Conservation (phyloP, 225 moss, liverwort and hornwort genomes). For the Lunularia cruciata region DNA sequence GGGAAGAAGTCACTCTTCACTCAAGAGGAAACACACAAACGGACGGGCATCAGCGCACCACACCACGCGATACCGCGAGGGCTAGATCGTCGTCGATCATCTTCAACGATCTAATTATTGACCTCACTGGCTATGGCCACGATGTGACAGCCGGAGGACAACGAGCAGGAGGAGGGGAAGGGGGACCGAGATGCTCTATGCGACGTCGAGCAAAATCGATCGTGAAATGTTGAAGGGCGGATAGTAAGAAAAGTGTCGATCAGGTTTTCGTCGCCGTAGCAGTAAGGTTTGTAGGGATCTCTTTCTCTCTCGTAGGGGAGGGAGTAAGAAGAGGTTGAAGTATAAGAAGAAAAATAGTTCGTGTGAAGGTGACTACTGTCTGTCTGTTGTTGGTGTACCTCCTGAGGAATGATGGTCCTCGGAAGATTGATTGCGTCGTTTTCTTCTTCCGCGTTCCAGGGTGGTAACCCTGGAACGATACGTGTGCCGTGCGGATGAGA, state of each 20-base stretch:
- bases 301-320: too few species aligned
- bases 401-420: neutral
- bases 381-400: neutral
- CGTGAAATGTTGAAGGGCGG: too few species aligned
- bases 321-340: neutral
- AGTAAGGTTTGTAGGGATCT: too few species aligned
- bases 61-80: neutral
- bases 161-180: neutral
- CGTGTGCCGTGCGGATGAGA: conserved; percentile 15
- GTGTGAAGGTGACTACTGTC: neutral
- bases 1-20: neutral
- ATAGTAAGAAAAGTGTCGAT: too few species aligned
- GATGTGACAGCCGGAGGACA: neutral
- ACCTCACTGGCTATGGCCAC: too few species aligned
- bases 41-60: conserved; percentile 18
- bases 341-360: neutral
- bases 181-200: neutral
- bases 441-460: neutral
- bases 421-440: neutral
- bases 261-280: too few species aligned
- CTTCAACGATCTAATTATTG: too few species aligned
- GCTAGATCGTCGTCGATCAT: neutral
- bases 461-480: conserved; percentile 9
- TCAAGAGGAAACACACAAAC: too few species aligned
- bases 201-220: too few species aligned